Evolutionary conservation across 2,329 filamentous ascomycete species (phyloP).

Genomic region (Fusarium guadeloupense): DNA sequence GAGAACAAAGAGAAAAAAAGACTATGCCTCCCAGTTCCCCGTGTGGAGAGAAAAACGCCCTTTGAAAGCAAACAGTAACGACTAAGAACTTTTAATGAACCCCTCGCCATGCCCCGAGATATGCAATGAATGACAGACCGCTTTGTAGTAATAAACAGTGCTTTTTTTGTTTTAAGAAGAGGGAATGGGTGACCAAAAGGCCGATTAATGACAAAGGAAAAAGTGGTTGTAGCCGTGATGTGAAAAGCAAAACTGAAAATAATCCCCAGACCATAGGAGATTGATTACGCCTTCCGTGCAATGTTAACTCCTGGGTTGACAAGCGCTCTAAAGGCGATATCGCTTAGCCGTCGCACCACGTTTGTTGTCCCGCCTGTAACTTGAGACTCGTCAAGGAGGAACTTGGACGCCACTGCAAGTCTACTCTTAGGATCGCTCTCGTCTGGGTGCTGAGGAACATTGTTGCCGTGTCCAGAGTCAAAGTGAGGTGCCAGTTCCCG

Average conservation of each 20-base stretch:
- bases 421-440: constrained; percentile 74
- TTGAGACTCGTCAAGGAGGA: constrained; percentile 71
- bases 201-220: constrained; percentile 37
- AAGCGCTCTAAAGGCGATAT: constrained; percentile 71
- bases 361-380: constrained; percentile 76
- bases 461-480: constrained; percentile 65
- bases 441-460: constrained; percentile 67
- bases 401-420: constrained; percentile 74
- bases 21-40: constrained; percentile 35
- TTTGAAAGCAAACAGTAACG: constrained; percentile 23
- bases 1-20: constrained; percentile 34
- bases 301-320: constrained; percentile 62
- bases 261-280: neutral
- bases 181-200: constrained; percentile 12
- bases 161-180: constrained; percentile 31
- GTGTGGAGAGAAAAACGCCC: constrained; percentile 40
- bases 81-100: constrained; percentile 42
- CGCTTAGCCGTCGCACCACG: constrained; percentile 74
- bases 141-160: constrained; percentile 28
- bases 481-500: constrained; percentile 76
- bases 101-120: constrained; percentile 49
- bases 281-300: constrained; percentile 43
- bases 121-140: constrained; percentile 36
- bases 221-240: constrained; percentile 6
- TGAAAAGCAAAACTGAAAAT: neutral